Evolutionary conservation across 2,329 filamentous ascomycete genomes (phyloP).

Genomic region (Claviceps spartinae): DNA sequence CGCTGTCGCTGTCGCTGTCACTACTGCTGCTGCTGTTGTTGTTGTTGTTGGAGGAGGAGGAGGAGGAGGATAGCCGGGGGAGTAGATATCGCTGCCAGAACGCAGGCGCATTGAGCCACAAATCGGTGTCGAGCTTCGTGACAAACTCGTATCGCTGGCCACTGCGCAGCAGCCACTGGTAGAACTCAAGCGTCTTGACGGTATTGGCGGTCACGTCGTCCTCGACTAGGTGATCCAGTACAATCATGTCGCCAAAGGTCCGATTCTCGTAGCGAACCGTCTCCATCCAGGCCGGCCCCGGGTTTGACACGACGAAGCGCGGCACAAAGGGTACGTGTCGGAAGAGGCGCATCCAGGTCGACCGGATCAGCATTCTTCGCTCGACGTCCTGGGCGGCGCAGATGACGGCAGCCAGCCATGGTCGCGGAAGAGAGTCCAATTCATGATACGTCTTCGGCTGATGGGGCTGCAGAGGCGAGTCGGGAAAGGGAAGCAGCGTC

Average conservation of each 20-base stretch:
- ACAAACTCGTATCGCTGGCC: slow-evolving; percentile 16
- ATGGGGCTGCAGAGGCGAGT: slow-evolving; percentile 11
- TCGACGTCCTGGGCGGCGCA: slow-evolving; percentile 15
- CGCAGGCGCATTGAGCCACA: slow-evolving; percentile 18
- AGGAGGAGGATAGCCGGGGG: slow-evolving; percentile 9
- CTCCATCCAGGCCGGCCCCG: slow-evolving; percentile 14
- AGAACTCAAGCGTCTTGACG: slow-evolving; percentile 21
- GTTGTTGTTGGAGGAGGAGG: not conserved
- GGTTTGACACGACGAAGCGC: slow-evolving; percentile 20
- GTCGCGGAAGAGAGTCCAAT: not conserved
- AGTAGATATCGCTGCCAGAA: slow-evolving; percentile 18
- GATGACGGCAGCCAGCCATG: slow-evolving; percentile 19
- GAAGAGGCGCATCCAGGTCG: slow-evolving; percentile 20
- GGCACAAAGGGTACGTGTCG: slow-evolving; percentile 16
- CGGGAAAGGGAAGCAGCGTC: slow-evolving; percentile 12
- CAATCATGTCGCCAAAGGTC: slow-evolving; percentile 21
- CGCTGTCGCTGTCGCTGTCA: too few species aligned
- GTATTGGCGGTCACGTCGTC: slow-evolving; percentile 19
- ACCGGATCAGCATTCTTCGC: slow-evolving; percentile 18
- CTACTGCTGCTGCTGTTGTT: too few species aligned
- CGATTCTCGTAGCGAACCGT: slow-evolving; percentile 16
- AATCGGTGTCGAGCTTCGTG: slow-evolving; percentile 20
- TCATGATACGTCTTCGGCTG: not conserved
- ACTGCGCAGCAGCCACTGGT: slow-evolving; percentile 16
- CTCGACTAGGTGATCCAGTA: slow-evolving; percentile 19